Base-by-base conservation (phyloP, 148 eudicot genomes). In the Hydrangea macrophylla region DNA sequence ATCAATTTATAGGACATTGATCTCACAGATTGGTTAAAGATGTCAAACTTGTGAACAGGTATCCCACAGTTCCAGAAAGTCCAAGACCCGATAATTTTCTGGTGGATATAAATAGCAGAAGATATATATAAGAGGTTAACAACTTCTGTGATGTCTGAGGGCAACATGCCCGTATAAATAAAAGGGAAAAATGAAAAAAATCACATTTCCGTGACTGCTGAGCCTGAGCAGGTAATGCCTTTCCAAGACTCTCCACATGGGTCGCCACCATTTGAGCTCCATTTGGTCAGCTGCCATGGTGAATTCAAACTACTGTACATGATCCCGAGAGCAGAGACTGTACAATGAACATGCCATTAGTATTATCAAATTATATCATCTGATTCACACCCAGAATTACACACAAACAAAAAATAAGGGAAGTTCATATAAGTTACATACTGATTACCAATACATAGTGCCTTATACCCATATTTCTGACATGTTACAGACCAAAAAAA, bases 171-270 rank as follows among this genome's bases (percentile, higher is more conserved):
- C 22, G 32, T 68, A 7, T 11, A 32, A 67, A 2, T 30, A 9
- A 7, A 59, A 12, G 27, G 56, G 53, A 7, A 74, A 31, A 45
- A 8, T n/a, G n/a, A n/a, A 17, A 25, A 15, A 35, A 33, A 60
- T 73, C 70, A 94, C 98, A 94, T 84, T 77, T 83, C 77, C 24
- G 90, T 90, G 65, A 94, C 91, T 65, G 79, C 79, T 42, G 89
- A 82, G 71, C 86, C 85, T 32, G 92, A 86, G 83, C 98, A 94
- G 26, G 84, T 79, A 76, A 94, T 81, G 40, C 98, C 98, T 73
- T 76, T 88, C 98, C 98, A 94, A 15, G 88, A 80, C 45, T 91
- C 83, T 25, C 84, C 85, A 80, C 98, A 94, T 31, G 98, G 98
- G 82, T 94, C 96, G 37, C 89, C 90, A 36, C 83, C 85, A 71